phyloP scores from a whole-genome alignment of 2,329 filamentous ascomycete genomes.

The Monosporascus sp. region DNA sequence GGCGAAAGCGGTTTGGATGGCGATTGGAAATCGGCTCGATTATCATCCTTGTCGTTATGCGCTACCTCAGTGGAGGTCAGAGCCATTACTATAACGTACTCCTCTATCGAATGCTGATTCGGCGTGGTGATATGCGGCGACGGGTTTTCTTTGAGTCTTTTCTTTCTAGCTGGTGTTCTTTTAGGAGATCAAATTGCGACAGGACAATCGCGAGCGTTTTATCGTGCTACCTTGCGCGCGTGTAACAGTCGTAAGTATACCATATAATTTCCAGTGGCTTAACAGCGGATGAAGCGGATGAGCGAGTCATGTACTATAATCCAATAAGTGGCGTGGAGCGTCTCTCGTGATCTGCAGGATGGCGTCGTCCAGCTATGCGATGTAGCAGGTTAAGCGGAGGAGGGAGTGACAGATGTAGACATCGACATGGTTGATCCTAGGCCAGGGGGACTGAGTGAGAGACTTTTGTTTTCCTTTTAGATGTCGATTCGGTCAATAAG shows the following conservation, averaged over 20 bases:
- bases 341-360: background rate
- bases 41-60: constrained; percentile 20
- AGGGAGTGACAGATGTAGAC: background rate
- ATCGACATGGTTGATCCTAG: background rate
- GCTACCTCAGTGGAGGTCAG: constrained; percentile 17
- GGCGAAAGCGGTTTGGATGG: constrained; percentile 21
- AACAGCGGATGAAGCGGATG: too few species aligned
- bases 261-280: too few species aligned
- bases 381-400: background rate
- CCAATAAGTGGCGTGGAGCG: background rate
- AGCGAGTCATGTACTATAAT: too few species aligned
- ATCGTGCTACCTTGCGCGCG: too few species aligned
- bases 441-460: background rate
- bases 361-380: background rate
- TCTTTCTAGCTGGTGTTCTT: too few species aligned
- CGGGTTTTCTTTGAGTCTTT: too few species aligned
- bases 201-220: too few species aligned
- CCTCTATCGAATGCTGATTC: too few species aligned
- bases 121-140: too few species aligned
- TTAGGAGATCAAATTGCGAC: too few species aligned
- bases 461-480: background rate
- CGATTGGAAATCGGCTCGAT: constrained; percentile 17
- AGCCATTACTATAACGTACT: constrained; percentile 9
- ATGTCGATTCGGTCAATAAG: background rate
- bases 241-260: too few species aligned